These are phyloP conservation scores for Sphagnurus paluster DNA, from an alignment of 1,284 basidiomycete species.

Conservation along the genomic window DNA sequence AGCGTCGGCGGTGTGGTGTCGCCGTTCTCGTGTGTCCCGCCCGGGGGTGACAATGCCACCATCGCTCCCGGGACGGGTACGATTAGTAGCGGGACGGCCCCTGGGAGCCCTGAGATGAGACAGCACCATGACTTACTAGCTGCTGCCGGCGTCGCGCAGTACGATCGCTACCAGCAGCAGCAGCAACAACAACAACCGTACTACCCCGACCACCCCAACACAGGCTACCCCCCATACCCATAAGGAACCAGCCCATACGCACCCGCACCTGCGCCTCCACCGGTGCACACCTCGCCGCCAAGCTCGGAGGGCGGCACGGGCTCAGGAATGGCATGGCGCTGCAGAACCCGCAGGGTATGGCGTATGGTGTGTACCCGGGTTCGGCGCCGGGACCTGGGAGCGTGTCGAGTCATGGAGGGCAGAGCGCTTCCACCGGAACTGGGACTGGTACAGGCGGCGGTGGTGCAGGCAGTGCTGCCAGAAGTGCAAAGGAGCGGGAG, in stretches of 20 bases:
- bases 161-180: background rate
- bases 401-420: background rate
- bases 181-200: background rate
- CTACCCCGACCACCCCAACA: background rate
- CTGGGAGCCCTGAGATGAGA: slow-evolving; percentile 1
- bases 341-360: background rate
- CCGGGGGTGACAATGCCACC: too few species aligned
- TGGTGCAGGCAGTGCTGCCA: too few species aligned
- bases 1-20: slow-evolving; percentile 36
- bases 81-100: background rate
- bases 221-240: slow-evolving; percentile 2
- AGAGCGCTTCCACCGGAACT: background rate
- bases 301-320: slow-evolving; percentile 2
- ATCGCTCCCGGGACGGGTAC: background rate
- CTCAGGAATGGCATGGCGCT: background rate
- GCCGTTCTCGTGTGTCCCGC: slow-evolving; percentile 30
- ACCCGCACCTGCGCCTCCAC: background rate
- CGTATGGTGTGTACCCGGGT: background rate
- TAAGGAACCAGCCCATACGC: background rate
- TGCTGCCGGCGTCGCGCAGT: background rate
- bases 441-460: background rate
- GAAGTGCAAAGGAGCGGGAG: slow-evolving; percentile 28
- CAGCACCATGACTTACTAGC: background rate
- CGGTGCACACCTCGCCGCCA: background rate
- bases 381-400: background rate